Evolutionary conservation across 2,329 filamentous ascomycete genomes (phyloP), one percentile per base, ranked within the genome.

Genomic region (Orbilia javanica): DNA sequence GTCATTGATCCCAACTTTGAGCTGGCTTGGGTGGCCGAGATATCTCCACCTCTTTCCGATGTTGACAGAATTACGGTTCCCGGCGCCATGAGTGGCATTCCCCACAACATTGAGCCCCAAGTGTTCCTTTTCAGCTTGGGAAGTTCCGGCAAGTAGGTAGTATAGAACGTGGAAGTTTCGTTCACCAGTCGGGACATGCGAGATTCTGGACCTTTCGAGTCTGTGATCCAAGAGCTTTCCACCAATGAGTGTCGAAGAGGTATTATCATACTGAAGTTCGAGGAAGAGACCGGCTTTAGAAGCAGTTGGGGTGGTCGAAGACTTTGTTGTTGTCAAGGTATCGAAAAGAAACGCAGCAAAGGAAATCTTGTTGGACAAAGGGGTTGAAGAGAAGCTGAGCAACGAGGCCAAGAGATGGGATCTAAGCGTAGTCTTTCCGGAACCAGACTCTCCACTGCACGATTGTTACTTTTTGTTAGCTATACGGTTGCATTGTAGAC

Each of bases 1-100:
- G 83, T 99, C 96, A 82, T 99, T 97, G 83, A 99, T 94, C 73
- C 96, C 96, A 29, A 98, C 93, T 84, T 97, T 98, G 80, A 99
- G 88, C 85, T 99, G 96, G 0, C 95, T 97, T 0, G 95, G 96
- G 82, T 99, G 96, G 2, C 96, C 96, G 2, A 99, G 88, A 83
- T 97, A 99, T 83, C 94, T 92, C 96, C 96, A 99, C 84, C 96
- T 88, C 85, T 93, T 96, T 82, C 91, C 89, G n/a, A 85, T 85
- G 15, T 84, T 83, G 10, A 85, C 86, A 0, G 89, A 89, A 10
- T 88, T 84, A 71, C 89, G 85, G 79, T 87, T 87, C 4, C 86
- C 87, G 3, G 86, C 83, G 13, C 83, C 83, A 18, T 60, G 55
- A 4, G 84, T 85, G 2, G 86, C 84, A 22, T 86, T n/a, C 20